Conservation (phyloP, 768 basidiomycete species). For the Serendipita sp. region DNA sequence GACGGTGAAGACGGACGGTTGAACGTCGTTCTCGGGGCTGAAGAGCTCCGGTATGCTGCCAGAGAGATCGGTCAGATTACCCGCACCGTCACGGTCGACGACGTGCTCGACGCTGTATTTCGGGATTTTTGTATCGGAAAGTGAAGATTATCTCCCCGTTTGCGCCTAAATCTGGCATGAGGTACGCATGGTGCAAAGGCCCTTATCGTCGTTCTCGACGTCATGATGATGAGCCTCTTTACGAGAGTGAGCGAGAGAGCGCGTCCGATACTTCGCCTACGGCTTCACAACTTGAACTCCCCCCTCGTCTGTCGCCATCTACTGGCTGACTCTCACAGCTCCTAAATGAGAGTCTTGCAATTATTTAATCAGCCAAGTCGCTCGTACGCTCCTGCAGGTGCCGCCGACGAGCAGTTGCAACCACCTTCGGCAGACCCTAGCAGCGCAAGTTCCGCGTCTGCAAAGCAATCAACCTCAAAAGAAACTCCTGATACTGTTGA, state of each 20-base stretch:
- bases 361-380: conserved; percentile 7
- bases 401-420: neutral
- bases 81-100: conserved; percentile 66
- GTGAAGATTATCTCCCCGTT: neutral
- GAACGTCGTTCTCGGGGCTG: conserved; percentile 57
- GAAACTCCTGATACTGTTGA: neutral
- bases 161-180: neutral
- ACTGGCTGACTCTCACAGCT: neutral
- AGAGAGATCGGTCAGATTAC: conserved; percentile 73
- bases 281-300: neutral
- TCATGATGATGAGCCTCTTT: too few relatives aligned
- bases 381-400: neutral
- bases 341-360: conserved; percentile 5
- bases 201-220: too few relatives aligned
- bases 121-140: conserved; percentile 84
- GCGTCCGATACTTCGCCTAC: neutral
- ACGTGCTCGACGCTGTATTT: conserved; percentile 70
- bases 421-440: neutral
- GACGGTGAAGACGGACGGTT: conserved; percentile 38
- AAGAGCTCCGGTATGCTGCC: conserved; percentile 77
- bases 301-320: neutral
- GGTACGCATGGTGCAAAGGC: too few relatives aligned
- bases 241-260: too few relatives aligned
- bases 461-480: neutral
- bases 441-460: neutral